Evolutionary conservation across 495 filamentous ascomycete species (phyloP), one percentile per base, ranked within the genome.

Genomic region (Beverwykella pulmonaria): DNA sequence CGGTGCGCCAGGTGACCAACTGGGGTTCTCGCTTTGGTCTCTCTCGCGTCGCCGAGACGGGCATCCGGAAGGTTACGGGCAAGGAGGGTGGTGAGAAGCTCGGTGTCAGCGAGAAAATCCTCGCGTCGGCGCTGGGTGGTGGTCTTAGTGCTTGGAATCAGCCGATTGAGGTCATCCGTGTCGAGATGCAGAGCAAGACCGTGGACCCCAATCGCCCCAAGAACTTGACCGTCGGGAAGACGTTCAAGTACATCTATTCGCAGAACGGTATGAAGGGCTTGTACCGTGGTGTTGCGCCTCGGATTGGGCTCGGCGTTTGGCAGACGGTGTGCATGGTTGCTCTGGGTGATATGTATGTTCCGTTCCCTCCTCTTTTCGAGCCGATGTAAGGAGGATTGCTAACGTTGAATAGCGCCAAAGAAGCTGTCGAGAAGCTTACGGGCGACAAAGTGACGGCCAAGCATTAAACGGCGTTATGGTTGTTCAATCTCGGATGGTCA

Each of bases 311-410:
- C 59, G 90, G 94, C 70, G 88, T 98, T 81, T 98, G 94, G 94
- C 94, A 98, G 84, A 98, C 94, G 61, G 91, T 98, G 75, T 98
- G 94, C 83, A 98, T 98, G 94, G 94, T 98, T 80, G 94, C 93
- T 75, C 84, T 98, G 82, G 94, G 94, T 82, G 94, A 98, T 83
- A 92, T 96, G 93, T 97, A 79, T 85, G 93, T 88, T 20, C 41
- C 27, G 2, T 10, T 30, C 25, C 44, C 41, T 68, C 68, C 61
- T 23, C 60, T 15, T 5, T n/a, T n/a, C n/a, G n/a, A n/a, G n/a
- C n/a, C n/a, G n/a, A n/a, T n/a, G n/a, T n/a, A n/a, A n/a, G n/a
- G n/a, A n/a, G n/a, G n/a, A n/a, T n/a, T n/a, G n/a, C n/a, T n/a
- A n/a, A n/a, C n/a, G n/a, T n/a, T n/a, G n/a, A n/a, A n/a, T 72